Conservation (phyloP, 2,329 filamentous ascomycete genomes). For the Fusarium chuoi region DNA sequence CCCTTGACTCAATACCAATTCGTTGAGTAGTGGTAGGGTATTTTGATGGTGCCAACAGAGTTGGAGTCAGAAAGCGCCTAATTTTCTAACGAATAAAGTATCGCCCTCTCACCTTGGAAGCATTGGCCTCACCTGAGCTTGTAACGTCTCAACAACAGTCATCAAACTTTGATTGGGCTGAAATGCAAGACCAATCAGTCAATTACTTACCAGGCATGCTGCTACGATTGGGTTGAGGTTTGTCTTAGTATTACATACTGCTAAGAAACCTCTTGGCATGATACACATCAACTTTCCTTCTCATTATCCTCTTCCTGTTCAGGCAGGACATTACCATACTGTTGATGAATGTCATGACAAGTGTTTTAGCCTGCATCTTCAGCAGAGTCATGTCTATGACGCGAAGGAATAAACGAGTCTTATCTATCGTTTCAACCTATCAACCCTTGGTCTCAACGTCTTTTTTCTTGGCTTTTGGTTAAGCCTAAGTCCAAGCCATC, state of each 20-base stretch:
- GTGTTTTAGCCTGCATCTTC: background rate
- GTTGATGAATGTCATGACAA: conserved; percentile 12
- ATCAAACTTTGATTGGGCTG: conserved; percentile 28
- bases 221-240: conserved; percentile 33
- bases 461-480: conserved; percentile 7
- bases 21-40: conserved; percentile 28
- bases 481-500: conserved; percentile 3
- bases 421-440: conserved; percentile 19
- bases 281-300: conserved; percentile 9
- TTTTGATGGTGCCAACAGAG: conserved; percentile 33
- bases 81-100: conserved; percentile 20
- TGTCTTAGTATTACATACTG: conserved; percentile 29
- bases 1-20: conserved; percentile 20
- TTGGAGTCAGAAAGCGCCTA: conserved; percentile 22
- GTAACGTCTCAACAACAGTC: conserved; percentile 36
- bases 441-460: background rate
- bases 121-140: conserved; percentile 27
- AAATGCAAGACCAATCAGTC: conserved; percentile 26
- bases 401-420: conserved; percentile 23
- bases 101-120: conserved; percentile 8
- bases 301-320: conserved; percentile 4
- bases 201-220: conserved; percentile 26
- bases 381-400: conserved; percentile 27
- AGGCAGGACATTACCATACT: conserved; percentile 2
- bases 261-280: conserved; percentile 29